Conservation (phyloP, 495 filamentous ascomycete species). For the Aspergillus biplanus region DNA sequence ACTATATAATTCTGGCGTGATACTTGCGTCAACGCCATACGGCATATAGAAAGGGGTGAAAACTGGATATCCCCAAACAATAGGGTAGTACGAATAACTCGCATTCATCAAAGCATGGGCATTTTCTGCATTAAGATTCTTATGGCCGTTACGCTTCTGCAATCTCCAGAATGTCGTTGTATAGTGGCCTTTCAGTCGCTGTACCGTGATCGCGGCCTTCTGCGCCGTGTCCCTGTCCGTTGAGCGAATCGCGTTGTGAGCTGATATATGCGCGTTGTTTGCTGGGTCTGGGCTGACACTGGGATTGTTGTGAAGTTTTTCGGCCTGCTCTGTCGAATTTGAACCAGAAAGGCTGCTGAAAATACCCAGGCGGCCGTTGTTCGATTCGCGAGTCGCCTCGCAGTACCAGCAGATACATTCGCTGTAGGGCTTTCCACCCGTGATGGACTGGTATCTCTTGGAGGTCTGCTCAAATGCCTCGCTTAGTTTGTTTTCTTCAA, state of each 20-base stretch:
- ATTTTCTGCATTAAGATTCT: conserved; percentile 38
- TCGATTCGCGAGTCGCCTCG: conserved; percentile 72
- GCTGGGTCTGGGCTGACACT: conserved; percentile 59
- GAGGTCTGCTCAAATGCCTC: conserved; percentile 73
- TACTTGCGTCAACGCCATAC: conserved; percentile 49
- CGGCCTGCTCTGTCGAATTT: conserved; percentile 40
- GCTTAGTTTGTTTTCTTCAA: conserved; percentile 64
- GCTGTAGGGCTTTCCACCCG: conserved; percentile 66
- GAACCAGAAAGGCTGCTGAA: conserved; percentile 28
- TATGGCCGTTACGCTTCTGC: conserved; percentile 56
- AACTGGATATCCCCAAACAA: conserved; percentile 51
- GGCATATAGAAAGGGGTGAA: conserved; percentile 55
- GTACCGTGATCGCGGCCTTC: neutral
- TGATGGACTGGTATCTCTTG: conserved; percentile 63
- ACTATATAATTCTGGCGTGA: neutral
- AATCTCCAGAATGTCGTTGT: conserved; percentile 63
- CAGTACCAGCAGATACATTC: conserved; percentile 93
- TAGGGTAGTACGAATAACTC: conserved; percentile 24
- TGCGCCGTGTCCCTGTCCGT: conserved; percentile 3
- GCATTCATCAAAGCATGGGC: conserved; percentile 24
- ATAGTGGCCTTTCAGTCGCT: conserved; percentile 57
- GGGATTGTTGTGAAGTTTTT: conserved; percentile 53
- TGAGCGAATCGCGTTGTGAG: conserved; percentile 60
- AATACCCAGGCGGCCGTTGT: conserved; percentile 46
- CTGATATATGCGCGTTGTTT: conserved; percentile 70